A percentile compares a stretch with the other conserved stretches of the same genome.
These are phyloP conservation scores for Chondrus crispus DNA, from an alignment of 23 red algal genomes.

Conservation along the genomic window DNA sequence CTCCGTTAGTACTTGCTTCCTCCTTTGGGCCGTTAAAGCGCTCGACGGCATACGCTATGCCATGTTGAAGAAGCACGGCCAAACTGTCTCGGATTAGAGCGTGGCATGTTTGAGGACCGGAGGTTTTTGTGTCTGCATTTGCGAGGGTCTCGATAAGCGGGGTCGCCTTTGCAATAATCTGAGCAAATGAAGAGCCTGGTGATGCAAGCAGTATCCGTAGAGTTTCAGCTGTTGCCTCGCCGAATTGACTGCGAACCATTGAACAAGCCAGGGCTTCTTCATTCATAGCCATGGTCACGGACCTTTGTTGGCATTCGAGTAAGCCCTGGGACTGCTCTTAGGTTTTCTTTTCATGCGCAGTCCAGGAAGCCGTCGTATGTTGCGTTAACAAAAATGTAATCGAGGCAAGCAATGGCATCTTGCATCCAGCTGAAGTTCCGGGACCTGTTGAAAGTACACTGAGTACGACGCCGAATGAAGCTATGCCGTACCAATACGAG, in stretches of 20 bases:
- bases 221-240: slow-evolving; percentile 19
- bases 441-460: too few species aligned
- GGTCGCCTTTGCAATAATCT: not conserved
- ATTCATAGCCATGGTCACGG: not conserved
- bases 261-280: slow-evolving; percentile 52
- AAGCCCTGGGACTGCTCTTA: too few species aligned
- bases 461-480: too few species aligned
- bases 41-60: not conserved
- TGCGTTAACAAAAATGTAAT: too few species aligned
- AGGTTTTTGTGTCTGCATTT: not conserved
- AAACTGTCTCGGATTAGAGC: slow-evolving; percentile 15
- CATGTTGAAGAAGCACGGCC: slow-evolving; percentile 46
- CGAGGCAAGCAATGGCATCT: too few species aligned
- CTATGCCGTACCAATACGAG: too few species aligned
- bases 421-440: too few species aligned
- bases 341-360: too few species aligned
- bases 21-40: not conserved
- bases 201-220: slow-evolving; percentile 23
- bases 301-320: too few species aligned
- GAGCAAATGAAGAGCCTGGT: slow-evolving; percentile 18
- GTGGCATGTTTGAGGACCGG: not conserved
- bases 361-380: too few species aligned
- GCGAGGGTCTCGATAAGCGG: not conserved
- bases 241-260: slow-evolving; percentile 46
- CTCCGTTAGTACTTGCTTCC: not conserved